Evolutionary conservation across 2,329 filamentous ascomycete genomes (phyloP), one percentile per base, ranked within the genome.

Genomic region (Penicillium carneum): DNA sequence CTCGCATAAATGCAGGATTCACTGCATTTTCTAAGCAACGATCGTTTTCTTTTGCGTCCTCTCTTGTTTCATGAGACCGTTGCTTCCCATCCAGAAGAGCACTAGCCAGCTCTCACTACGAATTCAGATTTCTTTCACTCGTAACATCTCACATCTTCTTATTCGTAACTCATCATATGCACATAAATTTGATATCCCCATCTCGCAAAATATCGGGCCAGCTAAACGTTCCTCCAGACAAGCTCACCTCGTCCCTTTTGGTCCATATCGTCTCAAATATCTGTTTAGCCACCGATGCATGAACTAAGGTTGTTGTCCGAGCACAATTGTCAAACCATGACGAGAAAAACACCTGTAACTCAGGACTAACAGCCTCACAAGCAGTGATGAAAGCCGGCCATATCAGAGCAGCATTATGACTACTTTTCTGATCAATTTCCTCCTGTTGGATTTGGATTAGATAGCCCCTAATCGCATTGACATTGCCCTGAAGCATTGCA

Each of bases 351-450:
- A 8, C 10, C 29, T 68, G 61, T 3, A 62, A 39, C 14, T 67
- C 59, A 0, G 41, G 31, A 12, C 47, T n/a, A 1, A 67, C 50
- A 5, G 64, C 62, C 31, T 69, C 66, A 45, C 64, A 68, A 3
- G 65, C 67, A 8, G 67, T 57, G n/a, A 69, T 66, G 16, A 69
- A 69, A 0, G 62, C 62, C 0, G 64, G 67, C 64, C 66, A 69
- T 29, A 68, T 68, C 3, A 68, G 56, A 1, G 61, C 60, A 6
- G 57, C 66, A 26, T 48, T 68, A 10, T 47, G 61, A 11, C 50
- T 52, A 20, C 50, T 18, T 10, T 34, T 34, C 7, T 38, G 34
- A 7, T 29, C 23, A 1, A 10, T 36, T 49, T 59, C 53, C 11
- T 62, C 57, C n/a, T 50, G 50, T 26, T 63, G 48, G 2, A 50